Evolutionary conservation across 148 eudicot genomes (phyloP).

Genomic region (Bassia scoparia): DNA sequence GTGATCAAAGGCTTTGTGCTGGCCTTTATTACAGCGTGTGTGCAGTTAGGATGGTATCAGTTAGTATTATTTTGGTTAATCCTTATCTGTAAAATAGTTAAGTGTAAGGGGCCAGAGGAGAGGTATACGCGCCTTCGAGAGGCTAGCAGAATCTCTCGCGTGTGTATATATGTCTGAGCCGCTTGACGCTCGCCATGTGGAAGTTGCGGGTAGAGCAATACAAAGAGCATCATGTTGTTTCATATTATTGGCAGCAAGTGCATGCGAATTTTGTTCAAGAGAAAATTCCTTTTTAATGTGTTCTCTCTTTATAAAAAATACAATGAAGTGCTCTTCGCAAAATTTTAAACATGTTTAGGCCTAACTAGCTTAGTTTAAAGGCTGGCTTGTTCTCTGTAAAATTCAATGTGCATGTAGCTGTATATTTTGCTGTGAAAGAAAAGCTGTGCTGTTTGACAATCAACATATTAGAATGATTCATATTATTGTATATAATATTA

Average conservation of each 20-base stretch:
- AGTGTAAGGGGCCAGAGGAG: too few species aligned
- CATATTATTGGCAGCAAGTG: slow-evolving; percentile 4
- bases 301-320: not conserved
- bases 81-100: too few species aligned
- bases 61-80: too few species aligned
- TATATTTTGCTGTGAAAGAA: not conserved
- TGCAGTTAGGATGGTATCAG: too few species aligned
- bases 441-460: not conserved
- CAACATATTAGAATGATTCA: not conserved
- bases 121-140: too few species aligned
- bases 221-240: too few species aligned
- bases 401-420: not conserved
- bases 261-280: not conserved
- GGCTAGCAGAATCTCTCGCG: too few species aligned
- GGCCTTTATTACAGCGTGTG: too few species aligned
- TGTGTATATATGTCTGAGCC: too few species aligned
- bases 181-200: slow-evolving; percentile 67
- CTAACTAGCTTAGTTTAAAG: not conserved
- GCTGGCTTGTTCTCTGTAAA: not conserved
- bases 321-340: not conserved
- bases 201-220: too few species aligned
- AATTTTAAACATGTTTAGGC: not conserved
- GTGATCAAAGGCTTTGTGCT: too few species aligned
- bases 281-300: slow-evolving; percentile 3
- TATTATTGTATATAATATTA: not conserved